Percentiles rank a stretch among this genome's conserved stretches.
Conservation (phyloP, 305 asterid species). For the Rubia tinctorum region DNA sequence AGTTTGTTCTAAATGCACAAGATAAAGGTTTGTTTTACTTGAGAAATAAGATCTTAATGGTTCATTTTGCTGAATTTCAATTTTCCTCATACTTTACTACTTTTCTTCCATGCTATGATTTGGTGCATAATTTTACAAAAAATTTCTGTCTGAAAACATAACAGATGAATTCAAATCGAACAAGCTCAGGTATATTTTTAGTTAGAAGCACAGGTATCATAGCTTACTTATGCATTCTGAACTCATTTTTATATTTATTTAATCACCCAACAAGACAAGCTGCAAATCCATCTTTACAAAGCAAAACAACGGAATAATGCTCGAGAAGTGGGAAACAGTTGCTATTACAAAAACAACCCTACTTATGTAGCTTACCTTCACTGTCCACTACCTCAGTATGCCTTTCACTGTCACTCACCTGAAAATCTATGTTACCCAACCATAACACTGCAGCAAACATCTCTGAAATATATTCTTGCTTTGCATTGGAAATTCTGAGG, state of each 20-base stretch:
- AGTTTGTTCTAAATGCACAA: conserved; percentile 8
- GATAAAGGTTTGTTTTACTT: too few relatives aligned
- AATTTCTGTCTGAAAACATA: too few relatives aligned
- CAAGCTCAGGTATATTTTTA: too few relatives aligned
- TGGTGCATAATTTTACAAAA: too few relatives aligned
- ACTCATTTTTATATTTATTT: not conserved
- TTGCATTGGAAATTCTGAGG: conserved; percentile 60
- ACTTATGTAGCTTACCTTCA: conserved; percentile 58
- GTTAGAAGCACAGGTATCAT: too few relatives aligned
- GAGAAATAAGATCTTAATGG: too few relatives aligned
- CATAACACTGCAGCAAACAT: conserved; percentile 94
- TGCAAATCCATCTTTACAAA: not conserved
- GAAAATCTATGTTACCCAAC: conserved; percentile 94
- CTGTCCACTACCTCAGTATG: conserved; percentile 73
- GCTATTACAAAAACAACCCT: not conserved
- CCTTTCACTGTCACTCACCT: conserved; percentile 62
- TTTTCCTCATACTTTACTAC: too few relatives aligned
- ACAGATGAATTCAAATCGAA: too few relatives aligned
- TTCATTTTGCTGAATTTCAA: too few relatives aligned
- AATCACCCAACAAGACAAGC: conserved; percentile 5
- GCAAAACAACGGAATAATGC: not conserved
- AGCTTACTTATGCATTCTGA: not conserved
- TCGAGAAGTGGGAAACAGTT: not conserved
- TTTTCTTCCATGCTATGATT: too few relatives aligned
- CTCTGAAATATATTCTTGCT: conserved; percentile 75